These are phyloP conservation scores for Olyra latifolia DNA, from an alignment of 176 grass and related monocot species.

Conservation along the genomic window DNA sequence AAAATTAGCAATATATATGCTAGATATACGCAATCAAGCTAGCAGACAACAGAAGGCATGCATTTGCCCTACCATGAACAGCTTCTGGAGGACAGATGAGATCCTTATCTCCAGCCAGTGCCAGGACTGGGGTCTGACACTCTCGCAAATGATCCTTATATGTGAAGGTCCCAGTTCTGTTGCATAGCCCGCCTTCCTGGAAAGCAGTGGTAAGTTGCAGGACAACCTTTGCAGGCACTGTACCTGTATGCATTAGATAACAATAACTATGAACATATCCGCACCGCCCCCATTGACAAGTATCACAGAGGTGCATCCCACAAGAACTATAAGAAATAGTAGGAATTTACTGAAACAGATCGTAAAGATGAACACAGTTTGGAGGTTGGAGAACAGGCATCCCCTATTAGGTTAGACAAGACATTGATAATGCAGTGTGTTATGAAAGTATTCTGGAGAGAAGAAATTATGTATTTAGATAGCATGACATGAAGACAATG, in stretches of 20 bases:
- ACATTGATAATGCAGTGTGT: background rate
- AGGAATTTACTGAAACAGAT: background rate
- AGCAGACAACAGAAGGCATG: background rate
- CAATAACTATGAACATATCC: background rate
- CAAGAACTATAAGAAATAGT: background rate
- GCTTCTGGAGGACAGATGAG: constrained; percentile 80
- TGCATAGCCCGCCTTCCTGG: constrained; percentile 58
- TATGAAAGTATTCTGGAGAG: background rate
- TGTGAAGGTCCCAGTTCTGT: constrained; percentile 64
- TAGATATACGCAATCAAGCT: background rate
- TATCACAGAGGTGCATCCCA: background rate
- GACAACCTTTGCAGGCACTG: constrained; percentile 79
- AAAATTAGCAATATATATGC: constrained; percentile 28
- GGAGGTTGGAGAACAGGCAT: background rate
- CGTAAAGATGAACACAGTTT: background rate
- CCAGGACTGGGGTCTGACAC: constrained; percentile 61
- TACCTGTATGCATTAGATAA: constrained; percentile 52
- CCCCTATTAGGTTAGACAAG: background rate
- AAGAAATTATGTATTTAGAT: background rate
- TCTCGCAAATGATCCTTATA: constrained; percentile 66
- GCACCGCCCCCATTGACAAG: background rate
- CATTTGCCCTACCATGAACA: constrained; percentile 50
- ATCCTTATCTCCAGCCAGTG: constrained; percentile 71
- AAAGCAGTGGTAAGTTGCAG: constrained; percentile 84
- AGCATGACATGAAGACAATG: background rate